Evolutionary conservation across 2,329 filamentous ascomycete species (phyloP).

Genomic region (Arachnomyces sp.): DNA sequence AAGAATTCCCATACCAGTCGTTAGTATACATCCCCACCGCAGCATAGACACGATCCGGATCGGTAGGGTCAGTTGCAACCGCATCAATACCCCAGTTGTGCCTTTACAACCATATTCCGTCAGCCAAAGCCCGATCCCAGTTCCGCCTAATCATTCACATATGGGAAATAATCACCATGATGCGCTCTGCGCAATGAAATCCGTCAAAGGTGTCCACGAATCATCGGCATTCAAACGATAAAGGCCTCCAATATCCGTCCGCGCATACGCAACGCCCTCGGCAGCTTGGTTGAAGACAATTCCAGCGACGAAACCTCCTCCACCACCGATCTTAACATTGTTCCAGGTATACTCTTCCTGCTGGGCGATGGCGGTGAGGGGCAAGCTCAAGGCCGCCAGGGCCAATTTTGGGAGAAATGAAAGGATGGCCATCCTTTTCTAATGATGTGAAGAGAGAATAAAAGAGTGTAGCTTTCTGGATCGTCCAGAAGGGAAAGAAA

Average conservation of each 20-base stretch:
- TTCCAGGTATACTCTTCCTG: too few relatives aligned
- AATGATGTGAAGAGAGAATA: too few relatives aligned
- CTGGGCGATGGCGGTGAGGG: too few relatives aligned
- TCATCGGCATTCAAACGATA: conserved; percentile 49
- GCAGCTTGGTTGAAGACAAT: conserved; percentile 47
- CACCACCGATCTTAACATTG: conserved; percentile 26
- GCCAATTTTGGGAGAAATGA: too few relatives aligned
- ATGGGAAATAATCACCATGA: conserved; percentile 33
- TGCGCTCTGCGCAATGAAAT: conserved; percentile 35
- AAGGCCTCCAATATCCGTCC: conserved; percentile 52
- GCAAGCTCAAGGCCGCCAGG: too few relatives aligned
- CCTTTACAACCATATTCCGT: too few relatives aligned
- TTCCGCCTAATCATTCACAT: too few relatives aligned
- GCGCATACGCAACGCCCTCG: conserved; percentile 47
- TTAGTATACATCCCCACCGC: conserved; percentile 55
- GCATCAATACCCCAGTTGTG: conserved; percentile 50
- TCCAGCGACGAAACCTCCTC: conserved; percentile 50
- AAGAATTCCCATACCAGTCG: conserved; percentile 33
- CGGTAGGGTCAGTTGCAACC: conserved; percentile 44
- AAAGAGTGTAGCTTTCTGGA: too few relatives aligned
- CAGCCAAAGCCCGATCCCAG: too few relatives aligned
- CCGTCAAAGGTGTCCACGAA: conserved; percentile 49
- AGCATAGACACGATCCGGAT: conserved; percentile 46
- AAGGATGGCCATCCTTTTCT: too few relatives aligned
- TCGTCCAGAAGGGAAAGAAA: too few relatives aligned